Base-by-base conservation (phyloP, 495 filamentous ascomycete genomes). In the Neurospora discreta region DNA sequence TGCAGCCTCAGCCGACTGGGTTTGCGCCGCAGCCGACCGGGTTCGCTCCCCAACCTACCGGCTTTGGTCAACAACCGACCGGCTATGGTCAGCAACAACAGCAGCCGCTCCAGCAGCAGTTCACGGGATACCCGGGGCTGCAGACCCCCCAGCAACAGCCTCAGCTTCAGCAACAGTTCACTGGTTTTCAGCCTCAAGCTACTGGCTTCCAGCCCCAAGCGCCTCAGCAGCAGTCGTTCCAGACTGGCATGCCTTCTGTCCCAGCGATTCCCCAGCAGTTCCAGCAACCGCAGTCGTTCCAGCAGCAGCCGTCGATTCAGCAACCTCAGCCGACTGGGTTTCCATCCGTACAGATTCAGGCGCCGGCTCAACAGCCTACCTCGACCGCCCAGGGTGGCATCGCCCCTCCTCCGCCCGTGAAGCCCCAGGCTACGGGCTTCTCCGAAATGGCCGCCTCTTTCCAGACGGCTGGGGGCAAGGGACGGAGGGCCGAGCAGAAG, bases 361-460 rank as follows among this genome's bases (percentile, higher is more conserved):
- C 75, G 8, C 78, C 75, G 58, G 72, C 74, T 4, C 78, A 65
- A 65, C 52, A 78, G 39, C 74, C 77, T 20, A 70, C 41, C 58
- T 75, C 58, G 46, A 70, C 71, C 42, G 75, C 75, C 30, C 80
- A 76, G 69, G 65, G 77, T 72, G 80, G 72, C 73, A 81, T 74
- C 70, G 73, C 77, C 72, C 84, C 77, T 73, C 82, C 75, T 58
- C 83, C 75, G 71, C 83, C 77, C 74, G 83, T 85, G 76, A 90
- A 92, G 80, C 90, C 91, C n/a, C 89, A 89, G 71, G 83, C 89
- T 72, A 93, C 91, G 10, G 86, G 86, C 26, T 97, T 95, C 74
- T 86, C 84, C 70, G 91, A 93, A 72, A 93, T 97, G 82, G 93
- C 94, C 39, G 89, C 93, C 76, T 97, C 92, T 26, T 97, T 97